Conservation (phyloP, 768 basidiomycete genomes). For the Pleurotus tuber-regium region DNA sequence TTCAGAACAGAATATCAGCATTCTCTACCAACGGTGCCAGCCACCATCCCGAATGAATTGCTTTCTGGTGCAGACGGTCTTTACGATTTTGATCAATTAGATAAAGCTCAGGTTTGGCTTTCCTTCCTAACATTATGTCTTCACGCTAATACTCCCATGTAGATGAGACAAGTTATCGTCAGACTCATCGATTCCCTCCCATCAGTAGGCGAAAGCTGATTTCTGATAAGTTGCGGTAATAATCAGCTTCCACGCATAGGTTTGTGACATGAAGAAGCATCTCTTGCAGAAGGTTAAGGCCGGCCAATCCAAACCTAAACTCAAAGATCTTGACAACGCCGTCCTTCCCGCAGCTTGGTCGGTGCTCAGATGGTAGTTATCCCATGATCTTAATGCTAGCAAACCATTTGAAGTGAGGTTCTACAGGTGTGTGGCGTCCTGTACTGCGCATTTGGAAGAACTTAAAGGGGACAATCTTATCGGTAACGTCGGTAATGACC, state of each 20-base stretch:
- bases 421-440: constrained; percentile 65
- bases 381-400: background rate
- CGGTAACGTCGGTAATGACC: constrained; percentile 49
- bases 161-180: constrained; percentile 49
- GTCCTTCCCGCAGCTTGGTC: constrained; percentile 64
- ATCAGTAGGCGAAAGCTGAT: constrained; percentile 31
- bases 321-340: constrained; percentile 47
- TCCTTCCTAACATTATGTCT: background rate
- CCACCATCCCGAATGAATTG: constrained; percentile 1
- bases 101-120: constrained; percentile 29
- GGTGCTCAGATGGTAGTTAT: constrained; percentile 55
- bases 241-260: constrained; percentile 25
- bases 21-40: background rate
- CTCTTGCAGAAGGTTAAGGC: constrained; percentile 47
- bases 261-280: constrained; percentile 58
- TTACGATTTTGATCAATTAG: constrained; percentile 52
- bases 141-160: background rate
- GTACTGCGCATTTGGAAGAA: constrained; percentile 69
- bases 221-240: background rate
- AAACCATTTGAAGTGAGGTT: background rate
- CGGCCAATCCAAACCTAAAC: constrained; percentile 51
- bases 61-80: constrained; percentile 33
- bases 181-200: constrained; percentile 46
- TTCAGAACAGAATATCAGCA: background rate
- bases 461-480: constrained; percentile 55